Conservation (phyloP, 345 rosid species). For the Murraya koenigii region DNA sequence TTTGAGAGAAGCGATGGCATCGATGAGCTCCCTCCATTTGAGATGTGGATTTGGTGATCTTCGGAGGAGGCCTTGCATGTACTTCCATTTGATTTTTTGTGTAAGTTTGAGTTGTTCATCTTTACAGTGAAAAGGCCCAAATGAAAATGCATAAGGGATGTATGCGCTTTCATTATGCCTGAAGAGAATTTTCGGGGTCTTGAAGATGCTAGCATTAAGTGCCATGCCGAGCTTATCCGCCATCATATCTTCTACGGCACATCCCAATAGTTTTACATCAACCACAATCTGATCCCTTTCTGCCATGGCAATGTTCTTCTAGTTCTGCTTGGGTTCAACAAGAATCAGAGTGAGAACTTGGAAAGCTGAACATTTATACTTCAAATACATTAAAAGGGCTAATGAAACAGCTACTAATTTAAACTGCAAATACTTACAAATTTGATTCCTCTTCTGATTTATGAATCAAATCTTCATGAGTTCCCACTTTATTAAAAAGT, state of each 20-base stretch:
- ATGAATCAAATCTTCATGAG: background rate
- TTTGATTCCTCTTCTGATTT: background rate
- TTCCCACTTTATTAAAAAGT: background rate
- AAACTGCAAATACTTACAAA: background rate
- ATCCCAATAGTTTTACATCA: background rate
- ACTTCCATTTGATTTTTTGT: conserved; percentile 22
- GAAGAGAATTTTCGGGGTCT: conserved; percentile 16
- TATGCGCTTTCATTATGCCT: conserved; percentile 25
- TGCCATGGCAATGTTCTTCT: background rate
- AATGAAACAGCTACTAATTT: too few relatives aligned
- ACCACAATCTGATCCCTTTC: background rate
- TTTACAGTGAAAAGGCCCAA: conserved; percentile 28
- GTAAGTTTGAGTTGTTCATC: background rate
- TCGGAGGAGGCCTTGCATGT: conserved; percentile 19
- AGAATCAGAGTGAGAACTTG: background rate
- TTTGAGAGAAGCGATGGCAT: background rate
- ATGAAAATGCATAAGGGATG: conserved; percentile 24
- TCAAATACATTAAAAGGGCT: too few relatives aligned
- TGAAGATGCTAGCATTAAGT: conserved; percentile 21
- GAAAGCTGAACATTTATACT: background rate
- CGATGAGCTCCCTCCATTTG: background rate
- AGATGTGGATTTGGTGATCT: background rate
- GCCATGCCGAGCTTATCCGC: conserved; percentile 6
- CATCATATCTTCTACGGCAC: conserved; percentile 14
- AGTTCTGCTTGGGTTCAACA: background rate